Evolutionary conservation across 2,329 filamentous ascomycete species (phyloP).

Genomic region (Sarocladium kiliense): DNA sequence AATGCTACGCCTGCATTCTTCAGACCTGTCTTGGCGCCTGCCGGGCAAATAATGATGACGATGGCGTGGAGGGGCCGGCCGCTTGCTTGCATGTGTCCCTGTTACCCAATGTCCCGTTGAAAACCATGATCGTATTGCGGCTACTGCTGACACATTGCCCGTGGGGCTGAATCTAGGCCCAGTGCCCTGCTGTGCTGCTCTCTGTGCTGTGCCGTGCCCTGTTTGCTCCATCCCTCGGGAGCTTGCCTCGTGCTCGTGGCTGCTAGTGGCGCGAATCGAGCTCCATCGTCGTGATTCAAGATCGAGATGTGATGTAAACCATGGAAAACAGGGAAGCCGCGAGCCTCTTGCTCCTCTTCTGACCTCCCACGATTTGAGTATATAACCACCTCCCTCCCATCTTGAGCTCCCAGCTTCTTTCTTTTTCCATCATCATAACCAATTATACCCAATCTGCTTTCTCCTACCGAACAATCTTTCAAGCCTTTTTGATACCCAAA

Average conservation of each 20-base stretch:
- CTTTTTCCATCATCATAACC: background rate
- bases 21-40: background rate
- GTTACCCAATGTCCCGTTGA: background rate
- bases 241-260: background rate
- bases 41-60: slow-evolving; percentile 4
- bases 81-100: slow-evolving; percentile 4
- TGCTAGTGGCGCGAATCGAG: slow-evolving; percentile 3
- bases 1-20: background rate
- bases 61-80: background rate
- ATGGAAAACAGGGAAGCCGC: slow-evolving; percentile 9
- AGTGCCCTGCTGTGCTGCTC: background rate
- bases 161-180: slow-evolving; percentile 2
- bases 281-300: slow-evolving; percentile 5
- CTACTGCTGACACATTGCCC: background rate
- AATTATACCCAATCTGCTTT: slow-evolving; percentile 2
- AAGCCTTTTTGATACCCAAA: background rate
- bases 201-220: slow-evolving; percentile 5
- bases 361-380: background rate
- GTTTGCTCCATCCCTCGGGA: background rate
- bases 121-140: background rate
- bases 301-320: slow-evolving; percentile 7
- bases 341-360: background rate
- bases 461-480: background rate
- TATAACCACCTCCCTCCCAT: slow-evolving; percentile 1
- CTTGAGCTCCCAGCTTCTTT: background rate